Base-by-base conservation (phyloP, 1,284 basidiomycete genomes). In the Porphyrellus sp. region DNA sequence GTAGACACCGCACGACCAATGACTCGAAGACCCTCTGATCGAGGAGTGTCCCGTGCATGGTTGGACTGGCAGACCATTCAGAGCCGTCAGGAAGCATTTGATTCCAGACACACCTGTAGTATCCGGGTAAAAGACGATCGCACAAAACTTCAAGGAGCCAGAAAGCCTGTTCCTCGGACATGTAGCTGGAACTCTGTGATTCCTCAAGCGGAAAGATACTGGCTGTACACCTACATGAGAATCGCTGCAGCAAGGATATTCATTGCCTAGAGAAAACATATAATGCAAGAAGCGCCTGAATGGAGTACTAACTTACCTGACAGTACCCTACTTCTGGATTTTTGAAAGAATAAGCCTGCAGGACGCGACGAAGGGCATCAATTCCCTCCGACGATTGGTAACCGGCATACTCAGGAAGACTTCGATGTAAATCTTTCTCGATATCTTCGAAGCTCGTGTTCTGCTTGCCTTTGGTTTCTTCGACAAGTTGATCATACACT, bases 111-210 rank as follows among this genome's bases (percentile, higher is more conserved):
- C 50, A 91, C 91, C 91, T 91, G 70, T 98, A 99, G 73, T 99
- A 99, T 18, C 97, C 97, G 1, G 97, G 97, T 20, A 99, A 75
- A 33, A 99, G 82, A 33, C 95, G 82, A 63, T 97, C 93, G 64
- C 97, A 99, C 5, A 99, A 78, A 2, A 98, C 93, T 67, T 97
- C 93, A 9, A 99, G 81, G 5, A 98, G 76, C 94, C 95, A 99
- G 72, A 99, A 99, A 27, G 94, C 90, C 72, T 99, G 97, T 68
- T 99, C 97, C 73, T 99, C 97, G 12, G 93, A 97, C 91, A 97
- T 94, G 71, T 98, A 99, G 61, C 92, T 95, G 59, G 18, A 52
- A 39, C 38, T 25, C 20, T 12, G 33, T 39, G 21, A 52, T 72
- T 43, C 69, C 57, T 45, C 46, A 41, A 28, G 24, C 11, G 30